A percentile compares a stretch with the other conserved stretches of the same genome.
phyloP scores from a whole-genome alignment of 2,329 filamentous ascomycete genomes.

The Colletotrichum destructivum region DNA sequence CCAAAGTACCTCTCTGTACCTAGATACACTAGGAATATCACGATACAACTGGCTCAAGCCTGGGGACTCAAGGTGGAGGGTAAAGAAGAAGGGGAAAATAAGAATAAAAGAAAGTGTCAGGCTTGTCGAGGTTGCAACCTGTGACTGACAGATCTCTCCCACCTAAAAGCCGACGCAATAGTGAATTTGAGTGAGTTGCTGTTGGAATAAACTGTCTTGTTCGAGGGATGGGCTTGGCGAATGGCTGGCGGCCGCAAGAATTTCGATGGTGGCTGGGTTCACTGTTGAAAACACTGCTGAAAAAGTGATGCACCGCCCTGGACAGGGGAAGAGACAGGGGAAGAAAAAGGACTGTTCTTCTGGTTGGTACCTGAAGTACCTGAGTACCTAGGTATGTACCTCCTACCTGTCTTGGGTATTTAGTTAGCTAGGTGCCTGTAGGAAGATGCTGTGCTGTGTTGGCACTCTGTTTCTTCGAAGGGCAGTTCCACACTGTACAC shows the following conservation, averaged over 20 bases:
- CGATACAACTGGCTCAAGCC: conserved; percentile 10
- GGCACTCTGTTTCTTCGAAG: not conserved
- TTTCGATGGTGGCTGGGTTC: conserved; percentile 18
- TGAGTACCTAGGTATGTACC: not conserved
- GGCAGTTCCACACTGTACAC: not conserved
- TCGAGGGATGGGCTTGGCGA: conserved; percentile 7
- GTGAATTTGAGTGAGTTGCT: not conserved
- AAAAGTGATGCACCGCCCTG: not conserved
- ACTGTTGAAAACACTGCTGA: conserved; percentile 4
- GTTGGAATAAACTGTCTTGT: conserved; percentile 5
- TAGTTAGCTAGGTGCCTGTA: too few species aligned
- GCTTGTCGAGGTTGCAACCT: conserved; percentile 9
- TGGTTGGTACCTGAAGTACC: too few species aligned
- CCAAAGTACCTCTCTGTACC: not conserved
- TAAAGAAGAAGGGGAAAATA: not conserved
- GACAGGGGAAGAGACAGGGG: too few species aligned
- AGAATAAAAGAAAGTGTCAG: too few species aligned
- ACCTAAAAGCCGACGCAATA: not conserved
- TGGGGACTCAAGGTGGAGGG: not conserved
- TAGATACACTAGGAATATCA: not conserved
- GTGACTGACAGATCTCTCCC: not conserved
- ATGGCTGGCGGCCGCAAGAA: conserved; percentile 20
- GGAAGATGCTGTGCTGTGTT: not conserved
- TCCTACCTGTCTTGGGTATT: not conserved
- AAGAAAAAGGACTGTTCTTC: too few species aligned